A percentile compares a stretch with the other conserved stretches of the same genome.
Conservation (phyloP, 75 land plant genomes). For the Picea sitchensis region DNA sequence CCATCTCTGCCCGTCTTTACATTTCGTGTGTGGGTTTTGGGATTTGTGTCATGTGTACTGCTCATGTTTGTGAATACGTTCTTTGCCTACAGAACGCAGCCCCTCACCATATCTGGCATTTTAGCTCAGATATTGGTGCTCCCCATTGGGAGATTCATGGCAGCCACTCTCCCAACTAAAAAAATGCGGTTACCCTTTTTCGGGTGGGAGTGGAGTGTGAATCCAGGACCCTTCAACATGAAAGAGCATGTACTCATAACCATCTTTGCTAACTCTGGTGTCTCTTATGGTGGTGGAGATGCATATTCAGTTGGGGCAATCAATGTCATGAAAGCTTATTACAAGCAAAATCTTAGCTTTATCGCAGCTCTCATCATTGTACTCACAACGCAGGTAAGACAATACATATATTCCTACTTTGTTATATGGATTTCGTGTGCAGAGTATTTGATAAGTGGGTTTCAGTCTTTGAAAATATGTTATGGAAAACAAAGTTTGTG, state of each 20-base stretch:
- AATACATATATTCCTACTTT: background rate
- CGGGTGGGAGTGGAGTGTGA: conserved; percentile 49
- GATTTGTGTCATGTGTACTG: conserved; percentile 30
- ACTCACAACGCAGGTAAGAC: conserved; percentile 61
- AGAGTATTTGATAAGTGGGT: too few species aligned
- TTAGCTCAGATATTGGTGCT: conserved; percentile 46
- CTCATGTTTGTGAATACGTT: conserved; percentile 59
- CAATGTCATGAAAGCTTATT: conserved; percentile 79
- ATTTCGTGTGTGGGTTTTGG: conserved; percentile 51
- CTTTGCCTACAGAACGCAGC: conserved; percentile 55
- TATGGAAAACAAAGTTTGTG: background rate
- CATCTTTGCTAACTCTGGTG: conserved; percentile 70
- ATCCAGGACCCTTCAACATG: conserved; percentile 39
- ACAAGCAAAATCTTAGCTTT: conserved; percentile 61
- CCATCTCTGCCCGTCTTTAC: conserved; percentile 50
- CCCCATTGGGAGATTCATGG: conserved; percentile 52
- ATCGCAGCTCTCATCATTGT: conserved; percentile 56
- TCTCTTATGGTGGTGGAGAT: conserved; percentile 52
- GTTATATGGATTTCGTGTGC: too few species aligned
- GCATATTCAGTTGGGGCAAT: conserved; percentile 78
- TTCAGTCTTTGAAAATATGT: background rate
- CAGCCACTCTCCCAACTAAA: conserved; percentile 39
- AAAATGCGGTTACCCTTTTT: conserved; percentile 24
- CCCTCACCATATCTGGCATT: conserved; percentile 39
- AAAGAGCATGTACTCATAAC: conserved; percentile 92